Conservation (phyloP, 257 asterid species). For the Thymus mandschuricus region DNA sequence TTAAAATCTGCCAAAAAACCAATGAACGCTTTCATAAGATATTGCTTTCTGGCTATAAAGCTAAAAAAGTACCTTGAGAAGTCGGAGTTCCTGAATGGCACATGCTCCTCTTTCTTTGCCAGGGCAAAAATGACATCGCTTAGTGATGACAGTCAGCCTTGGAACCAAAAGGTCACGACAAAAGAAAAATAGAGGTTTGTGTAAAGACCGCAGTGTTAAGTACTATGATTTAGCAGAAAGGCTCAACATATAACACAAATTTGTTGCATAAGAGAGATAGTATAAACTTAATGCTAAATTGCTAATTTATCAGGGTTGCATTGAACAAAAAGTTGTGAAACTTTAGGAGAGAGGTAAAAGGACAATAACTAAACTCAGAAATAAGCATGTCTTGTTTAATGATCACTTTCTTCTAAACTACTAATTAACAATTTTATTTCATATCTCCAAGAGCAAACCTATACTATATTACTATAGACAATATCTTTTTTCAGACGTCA, state of each 20-base stretch:
- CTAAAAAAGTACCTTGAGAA: too few species aligned
- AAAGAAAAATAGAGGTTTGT: conserved; percentile 6
- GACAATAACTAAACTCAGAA: neutral
- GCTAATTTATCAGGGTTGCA: neutral
- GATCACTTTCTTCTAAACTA: neutral
- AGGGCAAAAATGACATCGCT: too few species aligned
- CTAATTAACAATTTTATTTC: neutral
- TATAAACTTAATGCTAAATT: too few species aligned
- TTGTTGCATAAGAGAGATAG: neutral
- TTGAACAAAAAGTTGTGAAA: neutral
- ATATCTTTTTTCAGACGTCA: neutral
- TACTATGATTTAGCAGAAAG: neutral
- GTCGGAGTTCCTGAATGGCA: too few species aligned
- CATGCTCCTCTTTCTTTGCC: too few species aligned
- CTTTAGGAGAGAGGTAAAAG: neutral
- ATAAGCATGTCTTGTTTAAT: too few species aligned
- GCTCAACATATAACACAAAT: neutral
- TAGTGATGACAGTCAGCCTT: conserved; percentile 1
- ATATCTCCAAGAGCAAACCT: neutral
- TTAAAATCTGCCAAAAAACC: too few species aligned
- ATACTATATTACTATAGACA: neutral
- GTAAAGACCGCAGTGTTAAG: conserved; percentile 1
- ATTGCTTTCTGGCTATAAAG: too few species aligned
- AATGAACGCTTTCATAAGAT: too few species aligned
- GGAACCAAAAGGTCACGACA: conserved; percentile 4